A percentile compares a stretch with the other conserved stretches of the same genome.
phyloP scores from a whole-genome alignment of 2,329 filamentous ascomycete species.

The Lachnum nothofagi region DNA sequence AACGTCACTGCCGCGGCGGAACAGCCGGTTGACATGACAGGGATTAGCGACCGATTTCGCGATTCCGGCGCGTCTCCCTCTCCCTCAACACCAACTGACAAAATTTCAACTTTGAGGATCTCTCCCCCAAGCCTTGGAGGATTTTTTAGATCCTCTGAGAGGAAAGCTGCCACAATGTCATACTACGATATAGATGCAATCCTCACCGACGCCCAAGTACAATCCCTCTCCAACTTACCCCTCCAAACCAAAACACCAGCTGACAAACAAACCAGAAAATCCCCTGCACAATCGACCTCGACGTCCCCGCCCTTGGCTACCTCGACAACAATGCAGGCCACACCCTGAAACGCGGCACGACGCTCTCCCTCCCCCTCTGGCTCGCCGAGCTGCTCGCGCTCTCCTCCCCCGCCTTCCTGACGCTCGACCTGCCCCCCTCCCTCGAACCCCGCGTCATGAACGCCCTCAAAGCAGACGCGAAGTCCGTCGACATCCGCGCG shows the following conservation, averaged over 20 bases:
- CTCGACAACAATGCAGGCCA: slow-evolving; percentile 72
- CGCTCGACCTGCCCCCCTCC: slow-evolving; percentile 74
- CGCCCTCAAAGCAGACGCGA: slow-evolving; percentile 84
- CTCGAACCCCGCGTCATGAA: slow-evolving; percentile 77
- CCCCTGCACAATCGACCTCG: slow-evolving; percentile 88
- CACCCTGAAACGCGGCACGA: slow-evolving; percentile 73
- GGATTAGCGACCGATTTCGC: slow-evolving; percentile 15
- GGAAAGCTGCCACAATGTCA: slow-evolving; percentile 45
- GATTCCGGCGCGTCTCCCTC: background rate
- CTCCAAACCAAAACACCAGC: slow-evolving; percentile 5
- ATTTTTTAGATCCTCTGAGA: too few species aligned
- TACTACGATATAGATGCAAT: slow-evolving; percentile 85
- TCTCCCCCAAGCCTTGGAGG: too few species aligned
- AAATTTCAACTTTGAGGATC: too few species aligned
- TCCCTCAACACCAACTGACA: too few species aligned
- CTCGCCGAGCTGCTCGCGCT: slow-evolving; percentile 89
- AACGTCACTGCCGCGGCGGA: slow-evolving; percentile 18
- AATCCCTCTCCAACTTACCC: slow-evolving; percentile 5
- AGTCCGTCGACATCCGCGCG: slow-evolving; percentile 75
- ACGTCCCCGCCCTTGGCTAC: slow-evolving; percentile 80
- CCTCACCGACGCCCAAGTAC: slow-evolving; percentile 75
- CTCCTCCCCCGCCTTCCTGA: slow-evolving; percentile 58
- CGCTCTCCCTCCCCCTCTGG: slow-evolving; percentile 84
- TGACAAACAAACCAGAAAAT: slow-evolving; percentile 62
- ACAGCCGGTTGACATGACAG: slow-evolving; percentile 9